These are phyloP conservation scores for Fusarium haematococcum DNA, from an alignment of 2,329 filamentous ascomycete species.

Conservation along the genomic window DNA sequence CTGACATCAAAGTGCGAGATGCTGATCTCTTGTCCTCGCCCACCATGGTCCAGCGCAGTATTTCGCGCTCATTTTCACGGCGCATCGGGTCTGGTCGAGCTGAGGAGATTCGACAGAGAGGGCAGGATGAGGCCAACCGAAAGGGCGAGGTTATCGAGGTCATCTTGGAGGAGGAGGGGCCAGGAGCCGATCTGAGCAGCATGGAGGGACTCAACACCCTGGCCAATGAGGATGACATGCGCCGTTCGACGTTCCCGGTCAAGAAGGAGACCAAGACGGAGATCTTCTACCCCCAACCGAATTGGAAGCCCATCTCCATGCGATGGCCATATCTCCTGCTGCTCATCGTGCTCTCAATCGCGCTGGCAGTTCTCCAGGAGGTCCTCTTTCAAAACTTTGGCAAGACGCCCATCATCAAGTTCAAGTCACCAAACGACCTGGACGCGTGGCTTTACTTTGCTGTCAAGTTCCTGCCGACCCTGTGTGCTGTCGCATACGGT, in stretches of 20 bases:
- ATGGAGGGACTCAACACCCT: constrained; percentile 57
- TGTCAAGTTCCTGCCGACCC: constrained; percentile 72
- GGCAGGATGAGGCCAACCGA: constrained; percentile 69
- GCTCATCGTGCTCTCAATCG: constrained; percentile 66
- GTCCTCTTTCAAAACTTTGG: constrained; percentile 64
- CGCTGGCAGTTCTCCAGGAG: constrained; percentile 65
- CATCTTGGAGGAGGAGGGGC: constrained; percentile 56
- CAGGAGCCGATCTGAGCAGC: constrained; percentile 63
- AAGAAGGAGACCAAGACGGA: constrained; percentile 55
- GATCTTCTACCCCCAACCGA: constrained; percentile 71
- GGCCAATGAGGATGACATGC: constrained; percentile 46
- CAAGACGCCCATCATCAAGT: constrained; percentile 59
- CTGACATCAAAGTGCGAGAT: constrained; percentile 60
- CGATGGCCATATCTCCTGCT: constrained; percentile 68
- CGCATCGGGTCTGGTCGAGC: constrained; percentile 46
- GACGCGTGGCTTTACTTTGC: constrained; percentile 66
- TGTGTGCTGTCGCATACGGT: constrained; percentile 71
- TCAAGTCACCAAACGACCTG: constrained; percentile 63
- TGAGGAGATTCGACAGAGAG: constrained; percentile 61
- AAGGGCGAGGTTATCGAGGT: constrained; percentile 71
- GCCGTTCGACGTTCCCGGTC: constrained; percentile 53
- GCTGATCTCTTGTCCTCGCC: constrained; percentile 61
- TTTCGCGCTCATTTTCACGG: constrained; percentile 58
- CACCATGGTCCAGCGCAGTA: constrained; percentile 47
- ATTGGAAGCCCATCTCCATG: constrained; percentile 77